Percentiles rank a stretch among this genome's conserved stretches.
phyloP scores from a whole-genome alignment of 1,284 basidiomycete species.

The Cutaneotrichosporon cutaneum region DNA sequence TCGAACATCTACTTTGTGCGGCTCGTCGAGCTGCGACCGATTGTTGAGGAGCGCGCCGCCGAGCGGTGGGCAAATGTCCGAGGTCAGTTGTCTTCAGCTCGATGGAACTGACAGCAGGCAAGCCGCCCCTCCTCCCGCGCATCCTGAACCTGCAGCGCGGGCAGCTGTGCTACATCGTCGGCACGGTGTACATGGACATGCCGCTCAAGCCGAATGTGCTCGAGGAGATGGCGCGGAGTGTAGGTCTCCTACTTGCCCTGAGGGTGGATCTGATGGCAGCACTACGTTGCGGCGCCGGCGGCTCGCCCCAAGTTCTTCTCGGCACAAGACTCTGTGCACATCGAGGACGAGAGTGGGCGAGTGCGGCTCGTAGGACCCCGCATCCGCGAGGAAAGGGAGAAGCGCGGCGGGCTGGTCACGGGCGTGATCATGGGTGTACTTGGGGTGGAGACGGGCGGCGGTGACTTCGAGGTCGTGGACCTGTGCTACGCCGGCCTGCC shows the following conservation, averaged over 20 bases:
- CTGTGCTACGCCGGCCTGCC: constrained; percentile 80
- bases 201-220: constrained; percentile 95
- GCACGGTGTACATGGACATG: constrained; percentile 98
- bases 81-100: constrained; percentile 56
- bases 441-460: constrained; percentile 80
- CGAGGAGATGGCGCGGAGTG: constrained; percentile 89
- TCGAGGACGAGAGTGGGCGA: constrained; percentile 94
- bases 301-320: constrained; percentile 72
- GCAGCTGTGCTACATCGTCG: constrained; percentile 83
- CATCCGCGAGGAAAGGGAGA: constrained; percentile 50
- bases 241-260: constrained; percentile 57
- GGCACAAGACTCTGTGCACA: constrained; percentile 73
- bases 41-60: constrained; percentile 65
- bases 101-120: constrained; percentile 58
- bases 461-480: constrained; percentile 95
- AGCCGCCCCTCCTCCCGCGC: constrained; percentile 71
- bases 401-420: constrained; percentile 68
- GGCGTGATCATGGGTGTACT: constrained; percentile 84
- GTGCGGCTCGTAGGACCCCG: constrained; percentile 78
- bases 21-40: constrained; percentile 63
- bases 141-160: constrained; percentile 86
- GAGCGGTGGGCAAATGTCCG: constrained; percentile 65
- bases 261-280: constrained; percentile 57
- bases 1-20: constrained; percentile 88
- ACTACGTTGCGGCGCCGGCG: constrained; percentile 81